Base-by-base conservation (phyloP, 306 rosid genomes). In the Clitoria ternatea region DNA sequence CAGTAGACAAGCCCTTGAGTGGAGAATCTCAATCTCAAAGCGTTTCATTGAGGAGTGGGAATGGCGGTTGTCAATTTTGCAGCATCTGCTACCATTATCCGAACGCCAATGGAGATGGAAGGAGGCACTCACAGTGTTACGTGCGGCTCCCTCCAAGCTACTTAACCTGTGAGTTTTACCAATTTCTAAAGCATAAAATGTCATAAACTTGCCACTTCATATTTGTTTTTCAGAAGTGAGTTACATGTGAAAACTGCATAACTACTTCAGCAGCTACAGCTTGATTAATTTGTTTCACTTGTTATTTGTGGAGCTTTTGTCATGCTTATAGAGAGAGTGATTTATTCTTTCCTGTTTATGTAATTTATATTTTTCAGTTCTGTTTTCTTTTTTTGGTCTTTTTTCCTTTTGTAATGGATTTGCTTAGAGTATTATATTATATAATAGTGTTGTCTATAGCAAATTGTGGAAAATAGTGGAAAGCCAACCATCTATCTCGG, bases 51-150 rank as follows among this genome's bases (percentile, higher is more conserved):
- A 94, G 87, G 98, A 94, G 82, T 94, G 97, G 96, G 88, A 90
- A 81, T 94, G 98, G 98, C 92, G 98, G 66, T 82, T 94, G 87
- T 90, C 98, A 82, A 90, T 90, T 83, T 83, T 94, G 79, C 98
- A 94, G 85, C 96, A 75, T 80, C 94, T 94, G 76, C 84, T 94
- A 59, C 98, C 98, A 22, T 89, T 94, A 49, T 83, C 98, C 35
- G 98, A 88, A 63, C 92, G 96, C 14, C 92, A 87, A 72, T 94
- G 98, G 98, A 89, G 82, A 79, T 94, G 98, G 98, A 89, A 89
- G 84, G 98, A 94, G 85, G 97, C 98, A 74, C 48, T 90, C 79
- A 85, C 90, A 1, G 90, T 94, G 67, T 69, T 94, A 79, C 98
- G 97, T 26, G 98, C 97, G 7, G 98, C 98, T 56, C 98, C 98